Percentiles rank a stretch among this genome's conserved stretches.
Conservation (phyloP, 176 grass and related monocot species). For the Phoenix dactylifera region DNA sequence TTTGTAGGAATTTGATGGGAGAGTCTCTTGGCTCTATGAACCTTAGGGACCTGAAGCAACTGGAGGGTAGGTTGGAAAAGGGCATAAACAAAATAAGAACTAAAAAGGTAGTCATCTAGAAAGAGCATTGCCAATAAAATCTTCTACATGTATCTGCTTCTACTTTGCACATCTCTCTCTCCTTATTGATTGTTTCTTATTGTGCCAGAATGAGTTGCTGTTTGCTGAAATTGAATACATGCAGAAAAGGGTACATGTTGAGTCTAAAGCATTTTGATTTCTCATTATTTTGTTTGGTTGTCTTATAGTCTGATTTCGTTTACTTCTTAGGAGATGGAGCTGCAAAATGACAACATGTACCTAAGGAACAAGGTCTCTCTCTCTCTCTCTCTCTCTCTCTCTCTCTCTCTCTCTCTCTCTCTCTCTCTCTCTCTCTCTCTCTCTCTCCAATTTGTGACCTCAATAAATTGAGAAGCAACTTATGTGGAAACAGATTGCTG, state of each 20-base stretch:
- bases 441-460: not conserved
- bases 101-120: slow-evolving; percentile 49
- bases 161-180: not conserved
- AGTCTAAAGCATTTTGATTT: too few relatives aligned
- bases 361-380: slow-evolving; percentile 48
- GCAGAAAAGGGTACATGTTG: slow-evolving; percentile 44
- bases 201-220: slow-evolving; percentile 58
- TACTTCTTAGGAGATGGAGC: slow-evolving; percentile 44
- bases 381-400: not conserved
- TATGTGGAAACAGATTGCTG: slow-evolving; percentile 31
- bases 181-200: not conserved
- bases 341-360: slow-evolving; percentile 53
- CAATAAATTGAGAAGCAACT: not conserved
- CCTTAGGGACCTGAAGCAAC: slow-evolving; percentile 45
- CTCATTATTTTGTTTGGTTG: slow-evolving; percentile 7
- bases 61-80: slow-evolving; percentile 66
- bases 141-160: not conserved
- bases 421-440: not conserved
- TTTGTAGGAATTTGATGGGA: slow-evolving; percentile 46
- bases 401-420: not conserved
- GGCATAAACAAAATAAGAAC: slow-evolving; percentile 72
- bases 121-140: too few relatives aligned
- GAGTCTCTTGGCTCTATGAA: slow-evolving; percentile 40
- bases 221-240: slow-evolving; percentile 42
- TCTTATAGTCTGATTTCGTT: not conserved